Evolutionary conservation across 208 protist species (phyloP), one percentile per base, ranked within the genome.

Genomic region (Naegleria lovaniensis): DNA sequence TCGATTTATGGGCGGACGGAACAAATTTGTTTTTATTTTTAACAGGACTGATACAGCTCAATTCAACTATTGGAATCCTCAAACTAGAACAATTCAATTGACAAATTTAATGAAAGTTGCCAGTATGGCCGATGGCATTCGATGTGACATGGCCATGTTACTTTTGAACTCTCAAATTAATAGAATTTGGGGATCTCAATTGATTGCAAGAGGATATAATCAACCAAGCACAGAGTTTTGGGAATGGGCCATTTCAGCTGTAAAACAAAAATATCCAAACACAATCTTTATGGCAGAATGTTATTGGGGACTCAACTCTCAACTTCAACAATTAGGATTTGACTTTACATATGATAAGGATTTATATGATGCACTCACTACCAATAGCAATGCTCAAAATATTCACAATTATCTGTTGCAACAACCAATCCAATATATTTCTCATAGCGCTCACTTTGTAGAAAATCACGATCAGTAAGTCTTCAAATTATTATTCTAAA

Each of bases 131-230:
- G 95, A 96, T 91, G 95, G 85, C 16, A 93, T 96, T 48, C 55
- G 95, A 52, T 95, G 93, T 91, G 95, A 96, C 87, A 96, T 96
- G 95, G 94, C 95, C 2, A 95, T 95, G 91, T 75, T 96, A 0
- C 43, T 92, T 19, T 75, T 96, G 0, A 96, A 96, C 52, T 58
- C 94, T 76, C 52, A 94, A 3, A 90, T 96, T 88, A 79, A 92
- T 22, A 51, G 88, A 19, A 94, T 85, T 15, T 96, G 95, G 95
- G 58, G 55, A 5, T 25, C 25, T 22, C 85, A 95, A 55, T 83
- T 96, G 5, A 33, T 29, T 11, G 76, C 89, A n/a, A 91, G 90
- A 90, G 93, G 93, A 22, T 96, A 92, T 2, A 51, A 29, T 33
- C 39, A 86, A 85, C 95, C 95, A 89, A 15, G 48, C 2, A 43